Conservation (phyloP, 768 basidiomycete species). For the Pleurotus cornucopiae region DNA sequence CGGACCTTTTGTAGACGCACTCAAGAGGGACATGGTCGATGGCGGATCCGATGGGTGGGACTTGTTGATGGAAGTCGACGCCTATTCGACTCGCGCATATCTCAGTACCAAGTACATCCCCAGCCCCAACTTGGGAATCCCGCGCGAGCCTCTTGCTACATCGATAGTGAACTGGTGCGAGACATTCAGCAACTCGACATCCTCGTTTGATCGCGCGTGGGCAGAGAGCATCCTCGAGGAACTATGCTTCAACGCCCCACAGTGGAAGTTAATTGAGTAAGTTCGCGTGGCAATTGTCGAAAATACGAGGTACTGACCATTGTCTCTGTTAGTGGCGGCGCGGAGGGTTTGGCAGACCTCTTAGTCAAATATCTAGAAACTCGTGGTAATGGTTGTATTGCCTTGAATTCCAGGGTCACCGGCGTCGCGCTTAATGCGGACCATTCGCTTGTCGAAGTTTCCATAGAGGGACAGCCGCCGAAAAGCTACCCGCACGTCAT, state of each 20-base stretch:
- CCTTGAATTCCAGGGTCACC: constrained; percentile 11
- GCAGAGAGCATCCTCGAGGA: constrained; percentile 28
- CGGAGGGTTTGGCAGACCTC: constrained; percentile 15
- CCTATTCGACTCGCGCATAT: constrained; percentile 23
- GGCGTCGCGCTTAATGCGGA: constrained; percentile 2
- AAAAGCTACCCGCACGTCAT: constrained; percentile 21
- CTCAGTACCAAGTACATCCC: constrained; percentile 14
- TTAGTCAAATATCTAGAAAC: constrained; percentile 17
- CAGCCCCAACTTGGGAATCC: constrained; percentile 12
- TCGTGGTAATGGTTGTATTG: background rate
- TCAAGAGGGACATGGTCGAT: constrained; percentile 20
- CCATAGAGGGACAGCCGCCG: background rate
- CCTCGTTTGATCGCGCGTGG: constrained; percentile 29
- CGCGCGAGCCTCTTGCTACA: constrained; percentile 11
- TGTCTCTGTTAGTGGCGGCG: constrained; percentile 15
- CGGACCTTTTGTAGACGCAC: constrained; percentile 16
- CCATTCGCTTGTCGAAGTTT: background rate
- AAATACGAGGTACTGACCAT: background rate
- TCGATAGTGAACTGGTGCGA: constrained; percentile 29
- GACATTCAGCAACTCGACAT: constrained; percentile 25
- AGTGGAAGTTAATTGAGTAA: constrained; percentile 21
- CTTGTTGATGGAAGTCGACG: constrained; percentile 20
- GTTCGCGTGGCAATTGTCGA: background rate
- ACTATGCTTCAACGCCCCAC: constrained; percentile 17
- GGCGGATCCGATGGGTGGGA: constrained; percentile 19